Conservation (phyloP, 2,329 filamentous ascomycete species). For the Aureobasidium subglaciale region DNA sequence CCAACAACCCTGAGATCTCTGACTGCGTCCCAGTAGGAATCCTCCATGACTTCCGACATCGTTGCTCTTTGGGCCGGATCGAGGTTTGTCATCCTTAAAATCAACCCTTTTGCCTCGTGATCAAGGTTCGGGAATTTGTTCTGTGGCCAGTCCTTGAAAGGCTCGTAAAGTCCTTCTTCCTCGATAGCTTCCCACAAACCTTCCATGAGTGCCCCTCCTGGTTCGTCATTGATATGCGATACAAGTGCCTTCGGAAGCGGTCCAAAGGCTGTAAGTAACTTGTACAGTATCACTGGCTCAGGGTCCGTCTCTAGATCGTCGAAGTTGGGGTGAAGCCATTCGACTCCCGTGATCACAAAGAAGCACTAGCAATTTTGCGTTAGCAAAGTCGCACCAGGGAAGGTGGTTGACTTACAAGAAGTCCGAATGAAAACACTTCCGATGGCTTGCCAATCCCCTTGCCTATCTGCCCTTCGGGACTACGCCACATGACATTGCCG, state of each 20-base stretch:
- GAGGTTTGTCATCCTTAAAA: not conserved
- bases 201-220: not conserved
- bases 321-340: not conserved
- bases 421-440: not conserved
- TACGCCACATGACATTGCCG: not conserved
- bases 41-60: not conserved
- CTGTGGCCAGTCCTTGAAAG: not conserved
- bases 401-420: not conserved
- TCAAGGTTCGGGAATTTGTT: not conserved
- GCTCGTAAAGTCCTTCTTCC: not conserved
- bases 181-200: not conserved
- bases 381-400: not conserved
- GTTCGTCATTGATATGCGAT: not conserved
- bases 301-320: not conserved
- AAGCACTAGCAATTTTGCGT: too few species aligned
- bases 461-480: not conserved
- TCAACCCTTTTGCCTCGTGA: not conserved
- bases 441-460: not conserved
- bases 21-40: not conserved
- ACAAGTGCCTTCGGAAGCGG: not conserved
- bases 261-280: not conserved
- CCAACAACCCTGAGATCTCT: too few species aligned
- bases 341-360: not conserved
- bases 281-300: not conserved
- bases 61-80: not conserved